phyloP scores from a whole-genome alignment of 257 asterid genomes.

The Pogostemon cablin region DNA sequence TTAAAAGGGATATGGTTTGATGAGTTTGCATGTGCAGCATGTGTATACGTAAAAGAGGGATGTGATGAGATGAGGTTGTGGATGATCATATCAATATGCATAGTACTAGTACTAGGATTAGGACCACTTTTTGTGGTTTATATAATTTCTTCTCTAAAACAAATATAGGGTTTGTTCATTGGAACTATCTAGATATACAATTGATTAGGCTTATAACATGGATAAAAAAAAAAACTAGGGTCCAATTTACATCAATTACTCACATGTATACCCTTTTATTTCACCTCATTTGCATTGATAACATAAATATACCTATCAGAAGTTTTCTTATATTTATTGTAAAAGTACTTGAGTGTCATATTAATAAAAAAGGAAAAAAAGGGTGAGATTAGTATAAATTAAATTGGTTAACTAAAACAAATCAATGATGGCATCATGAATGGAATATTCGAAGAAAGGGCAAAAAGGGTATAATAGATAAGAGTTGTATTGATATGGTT shows the following conservation, averaged over 20 bases:
- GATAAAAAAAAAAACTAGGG: no score
- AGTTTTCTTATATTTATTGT: no score
- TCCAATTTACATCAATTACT: no score
- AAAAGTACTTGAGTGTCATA: no score
- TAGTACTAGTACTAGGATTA: conserved; percentile 34
- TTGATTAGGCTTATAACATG: not conserved
- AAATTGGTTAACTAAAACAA: not conserved
- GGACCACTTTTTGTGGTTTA: conserved; percentile 46
- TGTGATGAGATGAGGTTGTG: conserved; percentile 31
- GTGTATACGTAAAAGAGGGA: conserved; percentile 35
- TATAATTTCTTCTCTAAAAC: not conserved
- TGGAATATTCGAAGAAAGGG: conserved; percentile 3
- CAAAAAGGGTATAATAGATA: not conserved
- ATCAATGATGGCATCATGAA: not conserved
- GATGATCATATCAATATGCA: conserved; percentile 25
- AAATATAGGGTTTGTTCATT: conserved; percentile 24
- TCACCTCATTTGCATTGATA: no score
- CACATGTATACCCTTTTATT: no score
- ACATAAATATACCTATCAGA: no score
- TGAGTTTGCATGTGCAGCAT: conserved; percentile 51
- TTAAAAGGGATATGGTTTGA: conserved; percentile 26
- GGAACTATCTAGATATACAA: not conserved
- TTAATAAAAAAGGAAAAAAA: no score
- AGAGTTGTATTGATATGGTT: not conserved
- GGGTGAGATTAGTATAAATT: not conserved